Percentiles rank a stretch among this genome's conserved stretches.
These are phyloP conservation scores for Cyberlindnera maclurae DNA, from an alignment of 805 yeast genomes.

Conservation along the genomic window DNA sequence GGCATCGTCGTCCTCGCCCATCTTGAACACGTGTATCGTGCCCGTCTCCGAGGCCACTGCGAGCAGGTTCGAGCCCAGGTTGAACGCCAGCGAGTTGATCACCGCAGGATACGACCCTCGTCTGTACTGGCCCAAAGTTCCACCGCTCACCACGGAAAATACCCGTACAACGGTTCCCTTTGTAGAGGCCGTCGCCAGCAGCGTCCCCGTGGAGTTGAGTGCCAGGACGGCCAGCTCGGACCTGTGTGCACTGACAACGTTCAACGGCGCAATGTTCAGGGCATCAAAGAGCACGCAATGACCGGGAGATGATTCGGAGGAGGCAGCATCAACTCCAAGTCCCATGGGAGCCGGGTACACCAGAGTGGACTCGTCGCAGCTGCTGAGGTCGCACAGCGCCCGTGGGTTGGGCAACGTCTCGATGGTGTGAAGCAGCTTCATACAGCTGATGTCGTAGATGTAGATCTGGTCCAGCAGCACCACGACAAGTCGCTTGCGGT, in stretches of 20 bases:
- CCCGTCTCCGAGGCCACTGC: constrained; percentile 57
- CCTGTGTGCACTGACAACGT: constrained; percentile 82
- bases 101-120: constrained; percentile 67
- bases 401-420: constrained; percentile 45
- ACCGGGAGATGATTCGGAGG: constrained; percentile 5
- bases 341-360: constrained; percentile 46
- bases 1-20: neutral
- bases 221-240: constrained; percentile 62
- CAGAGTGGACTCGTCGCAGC: constrained; percentile 42
- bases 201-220: constrained; percentile 66
- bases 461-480: constrained; percentile 74
- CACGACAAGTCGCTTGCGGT: constrained; percentile 75
- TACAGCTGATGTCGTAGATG: constrained; percentile 85
- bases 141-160: constrained; percentile 53
- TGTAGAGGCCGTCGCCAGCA: constrained; percentile 82
- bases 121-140: constrained; percentile 62
- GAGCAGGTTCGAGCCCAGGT: constrained; percentile 40
- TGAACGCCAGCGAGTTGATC: constrained; percentile 47
- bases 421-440: constrained; percentile 69
- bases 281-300: constrained; percentile 73
- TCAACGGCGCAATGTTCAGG: constrained; percentile 61
- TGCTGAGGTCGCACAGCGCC: constrained; percentile 26
- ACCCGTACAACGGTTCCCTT: constrained; percentile 89
- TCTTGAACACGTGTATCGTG: constrained; percentile 57
- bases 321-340: neutral